Evolutionary conservation across 805 yeast genomes (phyloP), one percentile per base, ranked within the genome.

Genomic region (Candida tammaniensis): DNA sequence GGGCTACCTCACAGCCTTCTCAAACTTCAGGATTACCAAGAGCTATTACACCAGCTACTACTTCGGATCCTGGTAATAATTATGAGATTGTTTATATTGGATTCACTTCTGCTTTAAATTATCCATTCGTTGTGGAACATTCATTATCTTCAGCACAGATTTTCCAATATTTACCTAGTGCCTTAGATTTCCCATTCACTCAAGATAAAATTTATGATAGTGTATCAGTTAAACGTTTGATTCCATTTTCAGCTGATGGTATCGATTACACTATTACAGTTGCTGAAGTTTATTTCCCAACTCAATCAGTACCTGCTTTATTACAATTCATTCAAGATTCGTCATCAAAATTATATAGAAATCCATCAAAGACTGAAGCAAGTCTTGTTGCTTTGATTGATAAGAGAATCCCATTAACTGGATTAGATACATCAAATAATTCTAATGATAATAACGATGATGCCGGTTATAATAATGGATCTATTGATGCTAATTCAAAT

Each of bases 251-350:
- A 12, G 73, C 86, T 2, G 38, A 44, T 10, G 70, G 64, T 19
- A 51, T 64, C 36, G 44, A 58, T 28, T 91, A 86, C 57, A 74
- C 87, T 40, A 86, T 86, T 36, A 84, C 97, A 0, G 85, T 89
- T 41, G 98, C 97, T 5, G 83, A 83, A 55, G 82, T 86, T 36
- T 87, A 84, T 55, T 82, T 87, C 64, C 95, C 95, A 15, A 55
- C 61, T 8, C 55, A 58, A 9, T 59, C 71, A 19, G 71, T 85
- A 12, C 47, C 55, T 1, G 54, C 63, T 0, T 66, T 91, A 43
- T 74, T 75, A 39, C 58, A 58, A 12, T 57, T 68, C 24, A 57
- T 91, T 27, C 59, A 65, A 32, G 61, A 78, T 38, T 44, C 68
- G 0, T 47, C 64, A n/a, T 85, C 95, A 3, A 38, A 48, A 16